Evolutionary conservation across 1,139 yeast species (phyloP), one percentile per base, ranked within the genome.

Genomic region (Saccharomycopsis crataegensis): DNA sequence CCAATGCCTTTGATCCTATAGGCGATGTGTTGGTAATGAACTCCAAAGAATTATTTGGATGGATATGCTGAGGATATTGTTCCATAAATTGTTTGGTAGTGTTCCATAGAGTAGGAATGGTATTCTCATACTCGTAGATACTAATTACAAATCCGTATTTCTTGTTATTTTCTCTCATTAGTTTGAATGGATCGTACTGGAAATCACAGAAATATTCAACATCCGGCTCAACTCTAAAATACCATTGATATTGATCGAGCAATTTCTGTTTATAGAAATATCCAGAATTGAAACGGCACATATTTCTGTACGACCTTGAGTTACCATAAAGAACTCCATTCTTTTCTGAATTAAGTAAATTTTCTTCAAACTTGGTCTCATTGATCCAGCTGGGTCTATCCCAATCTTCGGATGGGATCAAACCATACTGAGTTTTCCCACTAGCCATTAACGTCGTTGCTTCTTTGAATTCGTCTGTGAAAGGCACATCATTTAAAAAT

Each of bases 191-290:
- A 76, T 95, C 80, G 75, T 82, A 83, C 16, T 82, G 80, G 59
- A 86, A 76, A 62, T 90, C 96, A 68, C 97, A 90, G 65, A 73
- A 86, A 66, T 87, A 89, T 61, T 87, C 81, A 40, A 91, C 93
- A 57, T 83, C 82, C 0, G 99, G 98, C 66, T 91, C 99, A 2
- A 91, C 96, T 56, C 99, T 73, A 82, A 96, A 90, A 70, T 91
- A 91, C 78, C 87, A 91, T 58, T 87, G 89, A 63, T 85, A 82
- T 53, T 80, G 70, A 45, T 71, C 67, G 57, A 90, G 74, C 44
- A 89, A 68, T 42, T 81, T 79, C 62, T 90, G 96, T 58, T 82
- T 77, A 69, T 78, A 89, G 68, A 91, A 91, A 63, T 72, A 81
- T 0, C 96, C 96, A 1, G 94, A 83, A 63, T 90, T 86, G 69